Conservation (phyloP, 257 asterid species). For the Marsdenia floribunda region DNA sequence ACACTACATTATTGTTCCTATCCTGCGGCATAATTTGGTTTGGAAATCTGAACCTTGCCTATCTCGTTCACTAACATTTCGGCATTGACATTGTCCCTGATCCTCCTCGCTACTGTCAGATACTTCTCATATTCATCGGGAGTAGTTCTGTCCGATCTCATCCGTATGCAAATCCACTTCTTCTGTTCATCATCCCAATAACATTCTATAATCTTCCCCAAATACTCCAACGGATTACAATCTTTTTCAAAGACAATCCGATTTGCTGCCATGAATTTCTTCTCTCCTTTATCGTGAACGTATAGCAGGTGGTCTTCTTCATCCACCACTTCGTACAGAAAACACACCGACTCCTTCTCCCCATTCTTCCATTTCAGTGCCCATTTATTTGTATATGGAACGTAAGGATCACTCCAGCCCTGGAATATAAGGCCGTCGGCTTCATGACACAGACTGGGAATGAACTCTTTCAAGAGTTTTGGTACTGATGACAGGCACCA, state of each 20-base stretch:
- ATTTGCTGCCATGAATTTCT: constrained; percentile 47
- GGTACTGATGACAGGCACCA: constrained; percentile 79
- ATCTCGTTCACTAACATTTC: not conserved
- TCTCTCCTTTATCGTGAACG: constrained; percentile 51
- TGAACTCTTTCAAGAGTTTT: constrained; percentile 62
- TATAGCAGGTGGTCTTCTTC: constrained; percentile 46
- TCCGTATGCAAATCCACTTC: not conserved
- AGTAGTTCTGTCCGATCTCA: not conserved
- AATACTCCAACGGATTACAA: not conserved
- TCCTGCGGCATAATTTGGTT: not conserved
- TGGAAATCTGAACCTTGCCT: not conserved
- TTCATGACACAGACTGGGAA: constrained; percentile 74
- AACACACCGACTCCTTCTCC: constrained; percentile 62
- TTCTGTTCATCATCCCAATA: not conserved
- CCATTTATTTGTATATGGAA: constrained; percentile 59
- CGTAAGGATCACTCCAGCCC: constrained; percentile 73
- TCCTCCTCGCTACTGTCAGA: not conserved
- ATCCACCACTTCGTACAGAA: constrained; percentile 55
- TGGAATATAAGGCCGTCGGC: constrained; percentile 43
- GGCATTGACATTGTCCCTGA: not conserved
- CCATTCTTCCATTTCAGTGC: constrained; percentile 70
- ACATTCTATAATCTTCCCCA: constrained; percentile 5
- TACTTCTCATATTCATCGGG: not conserved
- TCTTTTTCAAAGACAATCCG: constrained; percentile 44
- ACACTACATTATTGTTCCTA: too few relatives aligned